Percentiles rank a stretch among this genome's conserved stretches.
phyloP scores from a whole-genome alignment of 2,329 filamentous ascomycete genomes.

The Pseudonectria buxi region DNA sequence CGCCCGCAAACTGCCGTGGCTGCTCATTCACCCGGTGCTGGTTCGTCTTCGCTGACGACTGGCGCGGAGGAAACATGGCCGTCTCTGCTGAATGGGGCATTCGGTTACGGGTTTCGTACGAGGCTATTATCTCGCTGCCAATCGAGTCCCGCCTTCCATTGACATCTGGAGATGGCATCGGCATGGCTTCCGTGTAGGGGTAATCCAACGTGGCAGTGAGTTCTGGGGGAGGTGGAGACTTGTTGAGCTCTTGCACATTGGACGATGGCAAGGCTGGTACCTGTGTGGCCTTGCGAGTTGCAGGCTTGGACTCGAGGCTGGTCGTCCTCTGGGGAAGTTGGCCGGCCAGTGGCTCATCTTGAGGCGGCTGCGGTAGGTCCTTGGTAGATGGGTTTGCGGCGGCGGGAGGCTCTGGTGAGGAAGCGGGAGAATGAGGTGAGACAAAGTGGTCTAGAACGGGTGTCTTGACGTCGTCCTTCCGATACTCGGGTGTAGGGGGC shows the following conservation, averaged over 20 bases:
- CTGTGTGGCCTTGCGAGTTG: conserved; percentile 23
- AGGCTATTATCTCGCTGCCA: conserved; percentile 14
- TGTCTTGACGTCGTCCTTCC: conserved; percentile 34
- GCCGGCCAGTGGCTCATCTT: conserved; percentile 6
- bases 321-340: conserved; percentile 10
- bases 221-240: conserved; percentile 18
- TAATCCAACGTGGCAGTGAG: conserved; percentile 4
- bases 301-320: conserved; percentile 12
- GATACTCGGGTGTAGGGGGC: conserved; percentile 45
- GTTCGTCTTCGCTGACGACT: conserved; percentile 23
- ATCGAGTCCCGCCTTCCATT: conserved; percentile 11
- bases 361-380: conserved; percentile 9
- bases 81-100: conserved; percentile 14
- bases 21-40: conserved; percentile 12
- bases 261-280: neutral
- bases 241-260: conserved; percentile 13
- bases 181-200: conserved; percentile 15
- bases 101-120: neutral
- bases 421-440: conserved; percentile 39
- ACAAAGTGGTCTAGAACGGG: conserved; percentile 29
- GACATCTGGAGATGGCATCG: conserved; percentile 9
- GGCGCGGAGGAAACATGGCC: conserved; percentile 26
- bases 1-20: conserved; percentile 16
- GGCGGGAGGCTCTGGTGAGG: conserved; percentile 33
- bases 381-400: conserved; percentile 30